phyloP scores from a whole-genome alignment of 768 basidiomycete genomes.

The Omphalotus guepiniiformis region DNA sequence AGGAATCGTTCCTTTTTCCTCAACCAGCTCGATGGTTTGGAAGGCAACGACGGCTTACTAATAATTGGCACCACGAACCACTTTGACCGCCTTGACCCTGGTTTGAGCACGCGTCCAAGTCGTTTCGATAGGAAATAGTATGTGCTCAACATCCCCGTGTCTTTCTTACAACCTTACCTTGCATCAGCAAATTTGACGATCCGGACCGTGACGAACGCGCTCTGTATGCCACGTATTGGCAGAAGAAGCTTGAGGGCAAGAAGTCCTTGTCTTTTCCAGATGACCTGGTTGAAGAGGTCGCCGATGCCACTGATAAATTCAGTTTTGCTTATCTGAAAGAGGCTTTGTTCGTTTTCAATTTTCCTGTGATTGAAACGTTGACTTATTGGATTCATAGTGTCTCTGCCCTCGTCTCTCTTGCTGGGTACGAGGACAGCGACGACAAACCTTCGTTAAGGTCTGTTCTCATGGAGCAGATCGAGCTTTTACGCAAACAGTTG shows the following conservation, averaged over 20 bases:
- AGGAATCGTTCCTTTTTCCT: slow-evolving; percentile 82
- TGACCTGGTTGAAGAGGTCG: slow-evolving; percentile 54
- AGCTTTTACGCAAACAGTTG: slow-evolving; percentile 60
- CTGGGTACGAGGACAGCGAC: slow-evolving; percentile 42
- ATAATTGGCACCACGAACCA: slow-evolving; percentile 83
- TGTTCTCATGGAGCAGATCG: slow-evolving; percentile 56
- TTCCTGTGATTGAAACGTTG: background rate
- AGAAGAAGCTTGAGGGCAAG: slow-evolving; percentile 65
- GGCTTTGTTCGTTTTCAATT: slow-evolving; percentile 64
- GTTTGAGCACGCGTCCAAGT: slow-evolving; percentile 71
- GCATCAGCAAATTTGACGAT: slow-evolving; percentile 61
- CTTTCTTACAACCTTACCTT: too few species aligned
- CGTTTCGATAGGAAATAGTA: slow-evolving; percentile 87
- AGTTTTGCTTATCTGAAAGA: slow-evolving; percentile 90
- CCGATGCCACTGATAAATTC: slow-evolving; percentile 58
- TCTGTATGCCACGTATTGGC: slow-evolving; percentile 77
- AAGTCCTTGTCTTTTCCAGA: slow-evolving; percentile 65
- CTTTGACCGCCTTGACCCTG: slow-evolving; percentile 75
- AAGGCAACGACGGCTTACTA: slow-evolving; percentile 75
- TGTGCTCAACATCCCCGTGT: slow-evolving; percentile 21
- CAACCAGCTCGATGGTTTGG: slow-evolving; percentile 79
- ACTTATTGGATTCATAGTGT: slow-evolving; percentile 40
- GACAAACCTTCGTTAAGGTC: slow-evolving; percentile 47
- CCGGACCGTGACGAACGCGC: slow-evolving; percentile 61
- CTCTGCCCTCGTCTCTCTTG: slow-evolving; percentile 65